Conservation (phyloP, 495 filamentous ascomycete species). For the Penicillium flavigenum region DNA sequence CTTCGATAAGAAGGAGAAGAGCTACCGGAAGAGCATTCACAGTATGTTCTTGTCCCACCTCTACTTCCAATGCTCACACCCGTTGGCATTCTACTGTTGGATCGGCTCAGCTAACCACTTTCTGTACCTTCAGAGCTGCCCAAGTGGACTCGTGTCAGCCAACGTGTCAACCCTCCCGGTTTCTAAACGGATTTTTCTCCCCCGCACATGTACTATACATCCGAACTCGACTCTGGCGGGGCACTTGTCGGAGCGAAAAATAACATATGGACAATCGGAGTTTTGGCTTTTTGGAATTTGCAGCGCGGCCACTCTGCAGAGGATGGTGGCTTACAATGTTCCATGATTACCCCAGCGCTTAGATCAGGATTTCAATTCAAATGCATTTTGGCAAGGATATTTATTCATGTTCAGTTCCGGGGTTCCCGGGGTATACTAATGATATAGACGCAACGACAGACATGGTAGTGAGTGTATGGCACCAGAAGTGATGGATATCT, state of each 20-base stretch:
- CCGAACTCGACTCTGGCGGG: constrained; percentile 8
- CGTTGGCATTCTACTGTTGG: neutral
- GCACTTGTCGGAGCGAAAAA: constrained; percentile 20
- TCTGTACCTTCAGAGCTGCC: constrained; percentile 63
- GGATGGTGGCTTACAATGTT: constrained; percentile 28
- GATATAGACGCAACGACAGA: constrained; percentile 12
- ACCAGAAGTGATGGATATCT: constrained; percentile 11
- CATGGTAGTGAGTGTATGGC: constrained; percentile 20
- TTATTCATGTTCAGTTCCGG: constrained; percentile 3
- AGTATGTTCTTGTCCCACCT: constrained; percentile 60
- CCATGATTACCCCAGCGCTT: constrained; percentile 31
- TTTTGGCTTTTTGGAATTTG: constrained; percentile 41
- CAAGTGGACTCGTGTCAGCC: constrained; percentile 94
- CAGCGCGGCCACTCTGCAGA: constrained; percentile 18
- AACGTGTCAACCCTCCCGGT: constrained; percentile 89
- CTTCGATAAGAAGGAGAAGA: constrained; percentile 94
- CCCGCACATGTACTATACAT: constrained; percentile 39
- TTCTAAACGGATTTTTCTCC: constrained; percentile 56
- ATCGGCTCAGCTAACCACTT: neutral
- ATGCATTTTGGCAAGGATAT: constrained; percentile 13
- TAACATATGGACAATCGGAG: constrained; percentile 37
- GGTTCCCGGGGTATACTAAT: constrained; percentile 8
- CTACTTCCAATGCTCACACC: neutral
- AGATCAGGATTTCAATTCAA: constrained; percentile 26
- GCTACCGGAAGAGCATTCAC: constrained; percentile 93